Evolutionary conservation across 352 stramenopile genomes (phyloP), one percentile per base, ranked within the genome.

Genomic region (Elongisporangium undulatum): DNA sequence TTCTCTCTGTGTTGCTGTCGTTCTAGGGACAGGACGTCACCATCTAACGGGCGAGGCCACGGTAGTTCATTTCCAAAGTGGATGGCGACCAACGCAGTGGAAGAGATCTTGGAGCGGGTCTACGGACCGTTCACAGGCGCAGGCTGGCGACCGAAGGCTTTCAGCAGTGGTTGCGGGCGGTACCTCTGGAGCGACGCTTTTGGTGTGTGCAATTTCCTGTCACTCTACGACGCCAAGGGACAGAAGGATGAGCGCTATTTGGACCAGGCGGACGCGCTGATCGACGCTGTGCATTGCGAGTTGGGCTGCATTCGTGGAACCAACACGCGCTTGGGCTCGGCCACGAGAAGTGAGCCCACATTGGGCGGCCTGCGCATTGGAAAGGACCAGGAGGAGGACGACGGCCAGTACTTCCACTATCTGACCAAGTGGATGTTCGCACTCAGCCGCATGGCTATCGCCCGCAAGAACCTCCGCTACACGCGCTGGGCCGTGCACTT

Each of bases 391-490:
- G 58, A 61, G 7, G 21, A 61, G 9, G 68, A 76, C 21, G 68
- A 76, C 56, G 68, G 68, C 10, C 68, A 76, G 65, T 76, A 76
- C 51, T 73, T 68, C 26, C 68, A 76, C 62, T 76, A 76, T 49
- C 50, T 76, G 24, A 76, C 65, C 55, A 76, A 76, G 51, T 76
- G 68, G 68, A 76, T 76, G 65, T 76, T 76, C 34, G 68, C 68
- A 23, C 56, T 76, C 24, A 65, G 61, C 9, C 65, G 65, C 20
- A 72, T 72, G 68, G 53, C 55, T 20, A 26, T 62, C 24, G 65
- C 68, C 0, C 39, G 52, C 12, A n/a, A 29, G 7, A 51, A 67
- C 51, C 48, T 53, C 22, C 50, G 49, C 38, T 74, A 65, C 53
- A 65, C 61, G 16, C n/a, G 58, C 39, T 71, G 62, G 67, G 67